A percentile compares a stretch with the other conserved stretches of the same genome.
Evolutionary conservation across 2,329 filamentous ascomycete genomes (phyloP).

Genomic region (Hortaea werneckii): DNA sequence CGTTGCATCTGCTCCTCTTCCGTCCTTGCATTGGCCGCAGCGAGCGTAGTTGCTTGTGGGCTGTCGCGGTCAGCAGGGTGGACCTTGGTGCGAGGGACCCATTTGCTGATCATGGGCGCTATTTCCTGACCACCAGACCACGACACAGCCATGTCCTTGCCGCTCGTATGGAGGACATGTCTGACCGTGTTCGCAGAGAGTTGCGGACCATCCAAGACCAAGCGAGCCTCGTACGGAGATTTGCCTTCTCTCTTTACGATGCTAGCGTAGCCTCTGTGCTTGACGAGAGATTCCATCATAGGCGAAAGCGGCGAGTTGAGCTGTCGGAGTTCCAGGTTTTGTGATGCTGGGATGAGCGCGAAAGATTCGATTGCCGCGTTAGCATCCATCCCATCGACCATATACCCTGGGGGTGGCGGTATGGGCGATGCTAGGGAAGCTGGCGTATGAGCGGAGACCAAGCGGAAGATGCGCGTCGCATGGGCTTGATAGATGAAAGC

Average conservation of each 20-base stretch:
- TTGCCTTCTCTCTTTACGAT: slow-evolving; percentile 18
- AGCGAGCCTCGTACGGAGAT: slow-evolving; percentile 23
- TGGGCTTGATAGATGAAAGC: slow-evolving; percentile 53
- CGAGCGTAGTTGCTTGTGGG: background rate
- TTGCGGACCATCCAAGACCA: slow-evolving; percentile 26
- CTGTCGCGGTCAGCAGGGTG: slow-evolving; percentile 1
- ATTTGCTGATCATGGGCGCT: slow-evolving; percentile 15
- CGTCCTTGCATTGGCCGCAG: background rate
- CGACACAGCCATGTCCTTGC: slow-evolving; percentile 13
- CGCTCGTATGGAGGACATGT: slow-evolving; percentile 17
- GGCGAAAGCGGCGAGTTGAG: slow-evolving; percentile 27
- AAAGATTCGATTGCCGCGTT: slow-evolving; percentile 35
- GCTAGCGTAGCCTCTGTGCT: slow-evolving; percentile 24
- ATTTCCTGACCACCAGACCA: slow-evolving; percentile 20
- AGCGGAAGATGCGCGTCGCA: slow-evolving; percentile 40
- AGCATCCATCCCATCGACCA: slow-evolving; percentile 39
- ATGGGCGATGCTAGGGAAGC: slow-evolving; percentile 33
- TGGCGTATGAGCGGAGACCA: slow-evolving; percentile 35
- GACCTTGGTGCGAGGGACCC: slow-evolving; percentile 11
- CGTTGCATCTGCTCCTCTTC: slow-evolving; percentile 5
- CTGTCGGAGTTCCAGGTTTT: slow-evolving; percentile 24
- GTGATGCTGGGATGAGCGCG: slow-evolving; percentile 39
- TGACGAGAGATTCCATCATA: slow-evolving; percentile 24
- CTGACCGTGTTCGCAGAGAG: slow-evolving; percentile 12
- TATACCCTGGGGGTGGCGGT: slow-evolving; percentile 32